Evolutionary conservation across 108 stramenopile species (phyloP).

Genomic region (Nitzschia inconspicua): DNA sequence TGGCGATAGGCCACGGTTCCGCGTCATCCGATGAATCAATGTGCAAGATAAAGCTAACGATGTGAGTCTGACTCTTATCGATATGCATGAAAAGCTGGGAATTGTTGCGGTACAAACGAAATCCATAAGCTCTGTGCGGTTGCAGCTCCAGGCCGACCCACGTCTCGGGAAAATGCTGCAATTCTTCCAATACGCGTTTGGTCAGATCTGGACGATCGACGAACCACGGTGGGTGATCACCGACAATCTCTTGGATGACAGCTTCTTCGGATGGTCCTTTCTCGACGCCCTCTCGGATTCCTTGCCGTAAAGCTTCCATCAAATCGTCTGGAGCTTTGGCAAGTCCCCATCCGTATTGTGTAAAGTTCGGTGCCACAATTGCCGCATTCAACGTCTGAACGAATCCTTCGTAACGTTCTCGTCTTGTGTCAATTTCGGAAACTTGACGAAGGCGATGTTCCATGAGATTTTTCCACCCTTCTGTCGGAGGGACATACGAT

Average conservation of each 20-base stretch:
- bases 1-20: constrained; percentile 64
- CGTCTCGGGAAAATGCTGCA: constrained; percentile 61
- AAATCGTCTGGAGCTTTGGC: constrained; percentile 60
- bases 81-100: constrained; percentile 75
- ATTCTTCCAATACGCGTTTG: constrained; percentile 44
- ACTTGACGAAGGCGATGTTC: constrained; percentile 55
- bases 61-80: constrained; percentile 73
- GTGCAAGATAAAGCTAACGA: constrained; percentile 78
- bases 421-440: constrained; percentile 36
- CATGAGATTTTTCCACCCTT: constrained; percentile 62
- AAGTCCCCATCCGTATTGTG: constrained; percentile 69
- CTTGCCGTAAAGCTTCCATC: constrained; percentile 44
- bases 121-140: constrained; percentile 64
- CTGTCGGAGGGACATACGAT: constrained; percentile 43
- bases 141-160: constrained; percentile 58
- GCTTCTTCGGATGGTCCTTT: constrained; percentile 28
- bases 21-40: constrained; percentile 75
- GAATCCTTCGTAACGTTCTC: constrained; percentile 57
- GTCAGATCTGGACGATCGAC: constrained; percentile 52
- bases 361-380: constrained; percentile 55
- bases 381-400: constrained; percentile 49
- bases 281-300: constrained; percentile 26
- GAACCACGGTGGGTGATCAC: constrained; percentile 32
- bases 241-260: constrained; percentile 38
- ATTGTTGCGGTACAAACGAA: constrained; percentile 76